Evolutionary conservation across 2,329 filamentous ascomycete genomes (phyloP).

Genomic region (Venturia effusa): DNA sequence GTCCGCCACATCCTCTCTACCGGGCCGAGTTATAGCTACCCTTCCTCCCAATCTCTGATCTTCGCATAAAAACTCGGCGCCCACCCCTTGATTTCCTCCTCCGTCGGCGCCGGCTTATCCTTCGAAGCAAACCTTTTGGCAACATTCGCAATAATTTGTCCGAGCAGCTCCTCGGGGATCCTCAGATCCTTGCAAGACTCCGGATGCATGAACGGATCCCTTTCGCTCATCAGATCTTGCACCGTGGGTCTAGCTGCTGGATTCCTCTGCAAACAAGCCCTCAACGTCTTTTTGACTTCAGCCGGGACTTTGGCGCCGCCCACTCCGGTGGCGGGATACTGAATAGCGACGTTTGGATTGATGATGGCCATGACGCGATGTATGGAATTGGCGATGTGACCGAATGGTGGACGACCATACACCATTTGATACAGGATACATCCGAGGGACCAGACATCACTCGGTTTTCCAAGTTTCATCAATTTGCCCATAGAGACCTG

Average conservation of each 20-base stretch:
- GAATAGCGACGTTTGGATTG: slow-evolving; percentile 62
- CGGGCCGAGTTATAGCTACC: background rate
- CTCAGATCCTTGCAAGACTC: slow-evolving; percentile 37
- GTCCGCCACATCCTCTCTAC: background rate
- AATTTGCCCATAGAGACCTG: slow-evolving; percentile 49
- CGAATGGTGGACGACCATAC: slow-evolving; percentile 92
- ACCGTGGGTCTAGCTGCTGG: slow-evolving; percentile 46
- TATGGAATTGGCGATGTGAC: slow-evolving; percentile 80
- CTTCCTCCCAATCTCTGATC: slow-evolving; percentile 24
- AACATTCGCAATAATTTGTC: slow-evolving; percentile 48
- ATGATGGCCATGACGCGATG: slow-evolving; percentile 79
- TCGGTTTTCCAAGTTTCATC: slow-evolving; percentile 92
- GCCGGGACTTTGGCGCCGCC: slow-evolving; percentile 49
- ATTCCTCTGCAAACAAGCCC: slow-evolving; percentile 48
- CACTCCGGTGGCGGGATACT: slow-evolving; percentile 59
- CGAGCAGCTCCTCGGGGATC: slow-evolving; percentile 43
- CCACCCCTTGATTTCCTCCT: slow-evolving; percentile 42
- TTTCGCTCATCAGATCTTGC: slow-evolving; percentile 42
- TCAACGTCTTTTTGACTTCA: slow-evolving; percentile 44
- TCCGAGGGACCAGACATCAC: slow-evolving; percentile 90
- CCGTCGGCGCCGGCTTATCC: slow-evolving; percentile 41
- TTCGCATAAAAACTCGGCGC: slow-evolving; percentile 37
- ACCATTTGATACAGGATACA: slow-evolving; percentile 98
- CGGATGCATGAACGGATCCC: slow-evolving; percentile 48
- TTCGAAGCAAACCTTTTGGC: slow-evolving; percentile 46